Conservation (phyloP, 768 basidiomycete species). For the Termitomyces heimii region DNA sequence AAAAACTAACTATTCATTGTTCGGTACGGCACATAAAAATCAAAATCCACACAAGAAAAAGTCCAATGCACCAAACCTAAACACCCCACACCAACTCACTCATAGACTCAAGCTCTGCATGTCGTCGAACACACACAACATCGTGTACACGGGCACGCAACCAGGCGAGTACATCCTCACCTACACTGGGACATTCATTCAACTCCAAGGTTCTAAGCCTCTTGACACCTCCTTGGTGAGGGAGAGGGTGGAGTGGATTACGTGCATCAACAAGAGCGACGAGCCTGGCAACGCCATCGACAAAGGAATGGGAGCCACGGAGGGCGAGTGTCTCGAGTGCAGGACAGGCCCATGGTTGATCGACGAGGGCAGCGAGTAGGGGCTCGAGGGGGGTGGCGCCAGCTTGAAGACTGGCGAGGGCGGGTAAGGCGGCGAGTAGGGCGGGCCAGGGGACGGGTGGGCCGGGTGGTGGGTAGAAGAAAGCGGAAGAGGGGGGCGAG, state of each 20-base stretch:
- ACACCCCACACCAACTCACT: no score
- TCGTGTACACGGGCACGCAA: no score
- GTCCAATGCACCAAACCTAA: no score
- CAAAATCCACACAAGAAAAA: no score
- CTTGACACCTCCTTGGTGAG: no score
- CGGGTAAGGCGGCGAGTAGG: slow-evolving; percentile 51
- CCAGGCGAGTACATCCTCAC: slow-evolving; percentile 73
- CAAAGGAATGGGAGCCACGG: slow-evolving; percentile 59
- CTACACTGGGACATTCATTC: slow-evolving; percentile 60
- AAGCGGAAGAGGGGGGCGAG: slow-evolving; percentile 12
- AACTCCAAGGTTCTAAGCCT: slow-evolving; percentile 56
- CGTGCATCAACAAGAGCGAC: slow-evolving; percentile 68
- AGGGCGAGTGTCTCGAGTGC: slow-evolving; percentile 52
- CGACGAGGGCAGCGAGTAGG: slow-evolving; percentile 49
- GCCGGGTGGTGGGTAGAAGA: slow-evolving; percentile 56
- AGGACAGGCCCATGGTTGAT: slow-evolving; percentile 58
- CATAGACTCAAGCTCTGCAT: no score
- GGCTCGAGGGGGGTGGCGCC: slow-evolving; percentile 65
- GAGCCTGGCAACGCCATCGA: slow-evolving; percentile 59
- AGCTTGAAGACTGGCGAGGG: slow-evolving; percentile 54
- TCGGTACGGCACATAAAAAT: no score
- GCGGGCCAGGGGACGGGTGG: slow-evolving; percentile 61
- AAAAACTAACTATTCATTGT: no score
- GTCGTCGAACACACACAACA: no score
- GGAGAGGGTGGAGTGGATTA: slow-evolving; percentile 44